Base-by-base conservation (phyloP, 768 basidiomycete species). In the Dictyophora rubrovolvata region DNA sequence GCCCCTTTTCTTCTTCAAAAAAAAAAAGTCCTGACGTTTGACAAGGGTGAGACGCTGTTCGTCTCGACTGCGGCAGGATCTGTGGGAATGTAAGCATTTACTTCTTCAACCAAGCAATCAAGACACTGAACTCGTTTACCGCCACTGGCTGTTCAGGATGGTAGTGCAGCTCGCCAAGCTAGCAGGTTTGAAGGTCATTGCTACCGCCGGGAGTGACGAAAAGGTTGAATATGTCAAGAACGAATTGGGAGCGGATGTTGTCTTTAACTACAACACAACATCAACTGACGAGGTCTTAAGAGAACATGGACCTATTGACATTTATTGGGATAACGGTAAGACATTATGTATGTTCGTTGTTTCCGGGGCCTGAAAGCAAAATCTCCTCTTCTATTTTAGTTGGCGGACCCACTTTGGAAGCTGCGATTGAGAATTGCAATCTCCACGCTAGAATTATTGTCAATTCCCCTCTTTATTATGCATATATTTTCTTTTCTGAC, bases 261-360 rank as follows among this genome's bases (percentile, higher is more conserved):
- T 76, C 0, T 87, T 87, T 73, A 87, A 89, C 68, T 88, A 86
- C 71, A 86, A 89, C 75, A 86, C 77, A 0, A 72, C 73, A 0
- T 71, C 72, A 51, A 81, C 79, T 0, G 64, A 64, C 0, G 79
- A 83, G 11, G 72, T 85, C 2, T 70, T 90, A 42, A 65, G 67
- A 61, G 75, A 75, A 59, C 76, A 87, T 63, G 85, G 84, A 1
- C 80, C 78, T 0, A 74, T 85, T 49, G 73, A 84, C 64, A 69
- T 83, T 72, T 81, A 69, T 72, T 54, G 53, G 53, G 53, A 54
- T 36, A 54, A 54, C n/a, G 53, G 53, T 54, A 28, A 4, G 12
- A n/a, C 23, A 7, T 11, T 20, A 50, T 20, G 7, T 50, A 7
- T 23, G 8, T 50, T 23, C 14, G 14, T 37, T 37, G 36, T 7